Base-by-base conservation (phyloP, 805 yeast genomes). In the Limtongozyma cylindracea region DNA sequence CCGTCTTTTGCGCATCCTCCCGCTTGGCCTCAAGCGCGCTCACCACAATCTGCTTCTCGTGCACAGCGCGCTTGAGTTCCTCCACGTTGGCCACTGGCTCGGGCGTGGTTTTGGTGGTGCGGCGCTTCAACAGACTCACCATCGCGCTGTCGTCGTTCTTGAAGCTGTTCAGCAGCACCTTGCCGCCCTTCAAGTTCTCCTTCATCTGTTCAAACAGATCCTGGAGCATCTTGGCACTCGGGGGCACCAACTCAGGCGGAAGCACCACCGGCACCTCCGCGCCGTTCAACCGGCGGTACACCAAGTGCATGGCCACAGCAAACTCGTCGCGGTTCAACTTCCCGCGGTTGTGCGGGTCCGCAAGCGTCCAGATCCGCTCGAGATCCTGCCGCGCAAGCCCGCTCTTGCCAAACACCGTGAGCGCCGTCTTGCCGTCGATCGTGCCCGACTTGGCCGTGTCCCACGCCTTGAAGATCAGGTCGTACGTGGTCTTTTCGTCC, bases 271-370 rank as follows among this genome's bases (percentile, higher is more conserved):
- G 98, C 22, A 88, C 47, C n/a, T 72, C 77, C 30, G 62, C 65
- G 3, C 95, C 95, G 37, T 80, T 82, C 38, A 84, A 50, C 29
- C 84, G 61, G 41, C 94, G 63, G 47, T 88, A 84, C 20, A 84
- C 84, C 27, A 84, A 54, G 53, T 91, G 95, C 96, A 84, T 88
- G 16, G 96, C 95, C 17, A 88, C 80, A 0, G 93, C 72, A 49
- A 84, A 88, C 42, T 78, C 92, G 40, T 84, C 94, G 35, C 64
- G 67, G 40, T 76, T 74, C 31, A 84, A 61, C 38, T 62, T 66
- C 4, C 95, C 94, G 24, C 71, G 58, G 41, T 80, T 73, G 24
- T 69, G 67, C 10, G 69, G 60, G 41, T 88, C 96, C 25, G 82
- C 63, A 31, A 84, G 55, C 21, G 65, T 74, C 98, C 98, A 84